These are phyloP conservation scores for Candida koratica DNA, from an alignment of 805 yeast genomes.

Conservation along the genomic window DNA sequence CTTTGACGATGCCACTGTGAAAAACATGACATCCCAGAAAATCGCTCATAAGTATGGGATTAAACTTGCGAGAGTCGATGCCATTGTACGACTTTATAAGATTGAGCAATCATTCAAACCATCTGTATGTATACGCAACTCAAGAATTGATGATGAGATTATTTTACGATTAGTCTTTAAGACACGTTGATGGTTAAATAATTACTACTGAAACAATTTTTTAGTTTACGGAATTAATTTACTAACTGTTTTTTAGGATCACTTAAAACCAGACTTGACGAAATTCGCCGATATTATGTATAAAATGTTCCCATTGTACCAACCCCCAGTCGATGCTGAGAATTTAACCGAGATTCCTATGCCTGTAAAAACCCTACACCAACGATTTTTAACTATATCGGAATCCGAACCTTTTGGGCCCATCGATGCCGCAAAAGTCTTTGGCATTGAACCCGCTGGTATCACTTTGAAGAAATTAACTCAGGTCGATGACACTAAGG, in stretches of 20 bases:
- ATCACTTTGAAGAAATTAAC: constrained; percentile 68
- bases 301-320: constrained; percentile 75
- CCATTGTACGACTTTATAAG: constrained; percentile 64
- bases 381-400: constrained; percentile 82
- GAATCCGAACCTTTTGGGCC: constrained; percentile 97
- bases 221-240: constrained; percentile 9
- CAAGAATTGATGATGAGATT: constrained; percentile 12
- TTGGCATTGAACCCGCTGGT: constrained; percentile 84
- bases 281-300: constrained; percentile 61
- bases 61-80: constrained; percentile 83
- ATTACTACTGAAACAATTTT: constrained; percentile 12
- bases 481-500: constrained; percentile 42
- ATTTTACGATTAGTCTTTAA: constrained; percentile 74
- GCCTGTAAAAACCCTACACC: constrained; percentile 74
- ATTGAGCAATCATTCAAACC: constrained; percentile 62
- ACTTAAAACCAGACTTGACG: constrained; percentile 52
- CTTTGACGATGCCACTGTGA: constrained; percentile 49
- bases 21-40: constrained; percentile 59
- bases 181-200: constrained; percentile 38
- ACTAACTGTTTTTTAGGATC: constrained; percentile 43
- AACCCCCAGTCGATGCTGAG: constrained; percentile 46
- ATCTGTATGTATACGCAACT: constrained; percentile 48
- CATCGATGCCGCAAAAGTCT: constrained; percentile 83
- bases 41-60: constrained; percentile 76
- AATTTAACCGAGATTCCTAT: constrained; percentile 92